Evolutionary conservation across 2,329 filamentous ascomycete species (phyloP), one percentile per base, ranked within the genome.

Genomic region (Scytalidium sp.): DNA sequence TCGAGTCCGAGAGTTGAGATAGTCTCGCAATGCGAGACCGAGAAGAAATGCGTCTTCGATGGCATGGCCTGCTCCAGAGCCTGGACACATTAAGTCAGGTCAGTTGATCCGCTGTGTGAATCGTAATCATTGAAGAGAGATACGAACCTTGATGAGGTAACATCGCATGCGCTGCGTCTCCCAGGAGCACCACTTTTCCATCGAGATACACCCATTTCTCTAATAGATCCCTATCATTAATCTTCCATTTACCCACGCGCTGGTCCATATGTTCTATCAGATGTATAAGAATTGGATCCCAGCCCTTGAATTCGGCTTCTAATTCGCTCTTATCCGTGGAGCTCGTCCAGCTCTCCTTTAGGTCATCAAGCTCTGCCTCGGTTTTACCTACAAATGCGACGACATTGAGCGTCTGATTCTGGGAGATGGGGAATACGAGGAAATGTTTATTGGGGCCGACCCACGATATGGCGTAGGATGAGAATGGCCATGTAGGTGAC

Each of bases 11-110:
- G 32, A 6, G 4, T 36, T 10, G 32, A 36, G 32, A n/a, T 36
- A 36, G 15, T 36, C 32, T n/a, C 13, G 13, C 15, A 36, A 36
- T n/a, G 32, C 32, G 5, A 36, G 15, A 36, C 32, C 36, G 19
- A 75, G 59, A 3, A 74, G 64, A 13, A 68, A 67, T 2, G 66
- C 68, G 50, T 83, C 79, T 55, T 82, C 78, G 50, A 85, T 76
- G 2, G 76, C 79, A 57, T 84, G 74, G 1, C 79, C 80, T 0
- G 78, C 75, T 2, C 82, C 82, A 1, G 81, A 75, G 0, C 81
- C 82, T 23, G 32, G 25, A 13, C 7, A 13, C 25, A 27, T 27
- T 27, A 7, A 36, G 5, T 9, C 15, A 15, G 32, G 15, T 36
- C 32, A 36, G 32, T 25, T 42, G 23, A 9, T 4, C 15, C 17